These are phyloP conservation scores for Smallanthus sonchifolius DNA, from an alignment of 129 eudicot genomes.

Conservation along the genomic window DNA sequence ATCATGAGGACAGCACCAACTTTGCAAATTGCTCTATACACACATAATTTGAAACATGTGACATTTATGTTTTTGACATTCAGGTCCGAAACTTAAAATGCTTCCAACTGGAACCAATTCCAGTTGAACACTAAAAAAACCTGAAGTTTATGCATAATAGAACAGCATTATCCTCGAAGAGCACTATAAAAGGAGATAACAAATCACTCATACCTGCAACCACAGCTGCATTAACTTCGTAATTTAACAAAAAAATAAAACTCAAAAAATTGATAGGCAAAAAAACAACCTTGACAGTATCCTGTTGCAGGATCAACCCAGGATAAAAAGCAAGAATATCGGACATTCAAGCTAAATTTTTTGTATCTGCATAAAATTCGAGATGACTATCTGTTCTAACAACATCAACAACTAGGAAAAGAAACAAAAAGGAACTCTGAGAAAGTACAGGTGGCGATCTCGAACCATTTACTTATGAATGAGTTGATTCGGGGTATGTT, in stretches of 20 bases:
- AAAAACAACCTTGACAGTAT: conserved; percentile 78
- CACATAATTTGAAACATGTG: not conserved
- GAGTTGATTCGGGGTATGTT: not conserved
- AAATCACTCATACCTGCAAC: conserved; percentile 88
- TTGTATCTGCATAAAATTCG: conserved; percentile 81
- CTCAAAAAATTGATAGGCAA: conserved; percentile 9
- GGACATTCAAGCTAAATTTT: conserved; percentile 89
- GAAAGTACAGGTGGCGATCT: not conserved
- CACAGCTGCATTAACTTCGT: conserved; percentile 12
- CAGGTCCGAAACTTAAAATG: conserved; percentile 14
- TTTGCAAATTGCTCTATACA: not conserved
- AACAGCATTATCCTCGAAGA: conserved; percentile 76
- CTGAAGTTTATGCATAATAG: not conserved
- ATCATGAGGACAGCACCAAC: not conserved
- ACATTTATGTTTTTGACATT: not conserved
- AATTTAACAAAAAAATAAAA: not conserved
- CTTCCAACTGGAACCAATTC: not conserved
- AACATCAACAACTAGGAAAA: conserved; percentile 76
- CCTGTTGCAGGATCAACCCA: conserved; percentile 98
- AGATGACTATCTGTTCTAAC: conserved; percentile 90
- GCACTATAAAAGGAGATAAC: conserved; percentile 86
- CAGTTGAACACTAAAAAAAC: not conserved
- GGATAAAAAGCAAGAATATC: conserved; percentile 95
- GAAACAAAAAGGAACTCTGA: not conserved
- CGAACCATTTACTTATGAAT: not conserved